Evolutionary conservation across 2,329 filamentous ascomycete species (phyloP), one percentile per base, ranked within the genome.

Genomic region (Pezizomycotina sp.): DNA sequence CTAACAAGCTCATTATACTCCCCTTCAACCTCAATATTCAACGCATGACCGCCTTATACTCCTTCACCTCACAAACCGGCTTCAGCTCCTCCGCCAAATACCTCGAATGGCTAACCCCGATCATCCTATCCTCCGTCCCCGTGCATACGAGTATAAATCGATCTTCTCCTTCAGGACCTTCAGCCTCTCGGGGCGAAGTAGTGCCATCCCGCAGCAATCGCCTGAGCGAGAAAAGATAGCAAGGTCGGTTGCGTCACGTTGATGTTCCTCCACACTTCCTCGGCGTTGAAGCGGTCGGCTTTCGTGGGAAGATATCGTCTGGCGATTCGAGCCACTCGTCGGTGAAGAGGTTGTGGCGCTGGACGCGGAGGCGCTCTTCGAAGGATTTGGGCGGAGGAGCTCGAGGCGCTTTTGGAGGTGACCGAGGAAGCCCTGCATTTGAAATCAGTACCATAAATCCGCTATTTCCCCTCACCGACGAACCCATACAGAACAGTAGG

Each of bases 251-350:
- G 61, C 1, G 62, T 59, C 1, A 64, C 59, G 39, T 77, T 65
- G 10, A 63, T 58, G 12, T 77, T 66, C 61, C 92, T 92, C 51
- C 62, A 63, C 45, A 91, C 57, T 57, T 92, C 81, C 47, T 76
- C 71, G 0, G 83, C 82, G 16, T 77, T 74, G 52, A 83, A 86
- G 4, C 83, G 74, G 59, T 89, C 77, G 40, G 73, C 82, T 53
- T 86, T 89, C 34, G 65, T 80, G 4, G 66, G 66, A 55, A 89
- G 92, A 60, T 60, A 29, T 62, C 63, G 56, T 86, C 79, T 0
- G 74, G 69, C 4, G 56, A 53, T 15, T 57, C 50, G 5, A 89
- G 67, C 65, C 72, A 92, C 9, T 60, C 57, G 2, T 62, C 52
- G 0, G 68, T 64, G 55, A 86, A 91, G 34, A 86, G 62, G 46